These are phyloP conservation scores for Thelonectria discophora DNA, from an alignment of 2,329 filamentous ascomycete species.

Conservation along the genomic window DNA sequence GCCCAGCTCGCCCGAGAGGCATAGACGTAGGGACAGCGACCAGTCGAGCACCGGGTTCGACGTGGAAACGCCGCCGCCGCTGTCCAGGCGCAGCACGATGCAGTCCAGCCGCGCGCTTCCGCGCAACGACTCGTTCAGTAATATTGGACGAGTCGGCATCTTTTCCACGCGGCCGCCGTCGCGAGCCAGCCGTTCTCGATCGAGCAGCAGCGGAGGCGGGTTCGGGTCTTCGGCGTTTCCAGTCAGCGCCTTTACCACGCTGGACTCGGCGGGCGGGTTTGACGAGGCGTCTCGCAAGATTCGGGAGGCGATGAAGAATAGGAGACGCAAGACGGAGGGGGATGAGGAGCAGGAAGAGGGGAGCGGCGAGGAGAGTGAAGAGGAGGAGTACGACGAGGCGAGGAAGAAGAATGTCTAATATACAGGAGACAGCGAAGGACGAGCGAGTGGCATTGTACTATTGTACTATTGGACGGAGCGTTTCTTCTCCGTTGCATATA, in stretches of 20 bases:
- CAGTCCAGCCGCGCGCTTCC: constrained; percentile 68
- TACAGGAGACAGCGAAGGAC: neutral
- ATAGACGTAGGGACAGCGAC: constrained; percentile 59
- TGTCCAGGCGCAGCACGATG: constrained; percentile 61
- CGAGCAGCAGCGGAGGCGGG: constrained; percentile 72
- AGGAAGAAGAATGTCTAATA: constrained; percentile 52
- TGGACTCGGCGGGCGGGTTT: constrained; percentile 75
- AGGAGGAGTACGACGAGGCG: constrained; percentile 54
- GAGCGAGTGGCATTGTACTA: constrained; percentile 29
- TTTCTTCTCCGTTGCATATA: constrained; percentile 4
- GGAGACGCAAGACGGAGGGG: constrained; percentile 62
- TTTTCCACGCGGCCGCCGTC: constrained; percentile 91
- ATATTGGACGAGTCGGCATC: constrained; percentile 86
- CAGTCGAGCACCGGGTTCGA: constrained; percentile 53
- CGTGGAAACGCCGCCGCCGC: constrained; percentile 50
- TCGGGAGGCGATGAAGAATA: constrained; percentile 79
- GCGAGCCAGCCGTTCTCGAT: constrained; percentile 75
- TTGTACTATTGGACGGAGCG: constrained; percentile 1
- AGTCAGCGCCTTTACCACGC: constrained; percentile 73
- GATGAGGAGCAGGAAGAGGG: constrained; percentile 47
- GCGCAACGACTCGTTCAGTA: constrained; percentile 92
- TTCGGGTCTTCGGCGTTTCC: constrained; percentile 70
- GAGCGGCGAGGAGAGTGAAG: constrained; percentile 52
- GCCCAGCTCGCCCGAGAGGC: constrained; percentile 32
- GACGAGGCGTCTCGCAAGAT: constrained; percentile 88